Conservation (phyloP, 352 stramenopile species). For the Phytophthora pisi region DNA sequence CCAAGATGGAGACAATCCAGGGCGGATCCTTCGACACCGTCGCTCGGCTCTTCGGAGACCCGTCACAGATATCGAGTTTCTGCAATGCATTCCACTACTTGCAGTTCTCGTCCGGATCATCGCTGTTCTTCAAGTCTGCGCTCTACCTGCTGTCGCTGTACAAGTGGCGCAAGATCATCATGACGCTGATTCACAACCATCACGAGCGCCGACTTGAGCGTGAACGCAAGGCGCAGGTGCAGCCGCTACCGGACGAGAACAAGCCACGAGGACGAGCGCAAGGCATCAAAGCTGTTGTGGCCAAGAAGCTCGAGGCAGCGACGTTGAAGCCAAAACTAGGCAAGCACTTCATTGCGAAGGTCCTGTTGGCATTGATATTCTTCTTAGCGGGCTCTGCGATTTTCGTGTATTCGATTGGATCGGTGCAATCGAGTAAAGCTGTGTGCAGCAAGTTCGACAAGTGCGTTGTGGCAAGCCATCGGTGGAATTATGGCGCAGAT, state of each 20-base stretch:
- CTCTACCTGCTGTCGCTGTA: conserved; percentile 47
- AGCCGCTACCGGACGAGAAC: conserved; percentile 15
- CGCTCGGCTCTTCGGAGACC: conserved; percentile 53
- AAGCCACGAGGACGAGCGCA: conserved; percentile 5
- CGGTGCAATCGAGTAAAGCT: conserved; percentile 24
- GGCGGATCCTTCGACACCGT: conserved; percentile 42
- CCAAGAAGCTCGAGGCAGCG: conserved; percentile 19
- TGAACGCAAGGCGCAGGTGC: conserved; percentile 15
- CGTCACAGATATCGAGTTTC: conserved; percentile 45
- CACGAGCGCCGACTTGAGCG: conserved; percentile 22
- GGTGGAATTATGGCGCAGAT: conserved; percentile 40
- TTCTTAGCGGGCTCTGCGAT: conserved; percentile 33
- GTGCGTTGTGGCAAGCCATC: conserved; percentile 51
- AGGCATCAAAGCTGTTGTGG: conserved; percentile 11
- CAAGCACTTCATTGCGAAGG: conserved; percentile 27
- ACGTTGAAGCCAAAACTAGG: conserved; percentile 18
- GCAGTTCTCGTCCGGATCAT: conserved; percentile 35
- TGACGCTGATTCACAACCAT: conserved; percentile 30
- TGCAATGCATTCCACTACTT: conserved; percentile 54
- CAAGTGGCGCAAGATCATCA: conserved; percentile 52
- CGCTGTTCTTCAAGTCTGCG: conserved; percentile 38
- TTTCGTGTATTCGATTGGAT: conserved; percentile 41
- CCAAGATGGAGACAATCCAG: conserved; percentile 35
- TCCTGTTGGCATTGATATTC: conserved; percentile 38
- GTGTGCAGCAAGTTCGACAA: conserved; percentile 41